Evolutionary conservation across 176 grass and related monocot genomes (phyloP).

Genomic region (Oryza longistaminata): DNA sequence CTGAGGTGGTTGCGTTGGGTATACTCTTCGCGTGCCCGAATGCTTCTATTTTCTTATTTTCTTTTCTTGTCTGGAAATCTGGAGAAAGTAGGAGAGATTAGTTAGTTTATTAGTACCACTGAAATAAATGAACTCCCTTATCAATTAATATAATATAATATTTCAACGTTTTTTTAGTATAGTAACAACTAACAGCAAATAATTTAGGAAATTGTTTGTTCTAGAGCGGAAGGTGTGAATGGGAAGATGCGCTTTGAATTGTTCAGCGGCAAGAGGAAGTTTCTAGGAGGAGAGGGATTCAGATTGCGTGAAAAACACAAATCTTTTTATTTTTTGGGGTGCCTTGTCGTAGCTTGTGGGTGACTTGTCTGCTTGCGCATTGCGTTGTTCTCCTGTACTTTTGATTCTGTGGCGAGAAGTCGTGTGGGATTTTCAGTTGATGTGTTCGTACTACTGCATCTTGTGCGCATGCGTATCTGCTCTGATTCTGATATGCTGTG

Average conservation of each 20-base stretch:
- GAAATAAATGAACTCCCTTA: slow-evolving; percentile 34
- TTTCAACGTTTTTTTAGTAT: no score
- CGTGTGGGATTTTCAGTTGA: background rate
- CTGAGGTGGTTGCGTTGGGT: slow-evolving; percentile 18
- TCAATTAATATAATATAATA: background rate
- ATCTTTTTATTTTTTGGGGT: background rate
- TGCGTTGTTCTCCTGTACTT: slow-evolving; percentile 26
- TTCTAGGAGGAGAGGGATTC: slow-evolving; percentile 18
- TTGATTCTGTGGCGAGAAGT: slow-evolving; percentile 33
- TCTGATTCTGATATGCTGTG: background rate
- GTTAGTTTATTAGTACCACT: slow-evolving; percentile 25
- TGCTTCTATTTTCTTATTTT: background rate
- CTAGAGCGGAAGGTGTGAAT: slow-evolving; percentile 40
- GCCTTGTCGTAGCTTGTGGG: background rate
- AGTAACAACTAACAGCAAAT: no score
- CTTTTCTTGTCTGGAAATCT: background rate
- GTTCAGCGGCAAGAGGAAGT: slow-evolving; percentile 29
- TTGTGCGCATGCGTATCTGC: background rate
- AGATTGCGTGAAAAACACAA: slow-evolving; percentile 1
- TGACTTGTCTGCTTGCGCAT: slow-evolving; percentile 28
- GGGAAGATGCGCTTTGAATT: slow-evolving; percentile 39
- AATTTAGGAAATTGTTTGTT: background rate
- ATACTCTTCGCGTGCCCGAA: slow-evolving; percentile 15
- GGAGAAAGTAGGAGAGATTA: background rate
- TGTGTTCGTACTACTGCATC: background rate